Evolutionary conservation across 768 basidiomycete genomes (phyloP), one percentile per base, ranked within the genome.

Genomic region (Lactarius hengduanensis): DNA sequence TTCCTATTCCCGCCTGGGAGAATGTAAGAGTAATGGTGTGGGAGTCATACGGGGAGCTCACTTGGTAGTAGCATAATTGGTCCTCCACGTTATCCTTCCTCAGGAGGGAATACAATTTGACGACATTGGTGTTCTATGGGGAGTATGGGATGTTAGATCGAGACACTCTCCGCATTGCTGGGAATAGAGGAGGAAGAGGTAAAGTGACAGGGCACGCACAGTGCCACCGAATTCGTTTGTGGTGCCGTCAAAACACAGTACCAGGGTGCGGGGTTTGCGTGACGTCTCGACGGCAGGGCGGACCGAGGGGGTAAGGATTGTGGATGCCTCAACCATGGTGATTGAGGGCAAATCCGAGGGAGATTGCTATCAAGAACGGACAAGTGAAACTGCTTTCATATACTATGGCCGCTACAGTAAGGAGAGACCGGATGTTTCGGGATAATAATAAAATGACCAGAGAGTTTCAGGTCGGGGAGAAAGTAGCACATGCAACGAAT

Each of bases 51-150:
- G 15, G 9, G 43, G 50, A 18, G 70, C 74, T 34, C 53, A 87
- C 88, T 76, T 92, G 91, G 72, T 93, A 93, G 73, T 90, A 92
- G 71, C 77, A 76, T 32, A 80, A 28, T 63, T 81, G 80, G 18
- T 75, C 74, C 2, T 72, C 70, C 1, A 67, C 71, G 43, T 73
- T 70, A 61, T 79, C 77, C 65, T 80, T 81, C 67, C 71, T 75
- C 57, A 81, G 67, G 56, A 76, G 69, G 13, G 73, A 73, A 69
- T 79, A 78, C 50, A 81, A 69, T 22, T 76, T 75, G 50, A 80
- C 74, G 30, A 81, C 74, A 65, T 80, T 81, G 6, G 80, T 78
- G 63, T 80, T 79, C 78, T 81, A 38, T 40, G 9, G 18, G 15
- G 15, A 8, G 18, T 80, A 47, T 40, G 6, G n/a, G 28, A 20